These are phyloP conservation scores for Colletotrichum lentis DNA, from an alignment of 2,329 filamentous ascomycete genomes.

Conservation along the genomic window DNA sequence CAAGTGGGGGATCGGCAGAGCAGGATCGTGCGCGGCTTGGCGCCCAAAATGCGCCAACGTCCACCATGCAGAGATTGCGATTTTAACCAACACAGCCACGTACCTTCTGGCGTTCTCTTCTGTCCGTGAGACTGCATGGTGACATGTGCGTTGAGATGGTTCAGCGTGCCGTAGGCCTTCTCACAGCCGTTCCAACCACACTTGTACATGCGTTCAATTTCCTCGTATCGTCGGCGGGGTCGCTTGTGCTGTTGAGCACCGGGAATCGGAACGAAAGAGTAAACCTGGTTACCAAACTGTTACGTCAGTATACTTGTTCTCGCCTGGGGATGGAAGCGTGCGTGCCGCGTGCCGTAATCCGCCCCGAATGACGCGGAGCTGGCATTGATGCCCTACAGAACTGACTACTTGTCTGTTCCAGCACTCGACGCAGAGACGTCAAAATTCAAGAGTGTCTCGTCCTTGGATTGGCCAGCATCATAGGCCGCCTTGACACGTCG, in stretches of 20 bases:
- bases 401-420: background rate
- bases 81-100: slow-evolving; percentile 45
- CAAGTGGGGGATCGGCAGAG: background rate
- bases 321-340: background rate
- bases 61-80: background rate
- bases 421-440: too few relatives aligned
- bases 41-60: background rate
- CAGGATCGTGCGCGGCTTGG: background rate
- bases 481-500: background rate
- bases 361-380: too few relatives aligned
- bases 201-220: slow-evolving; percentile 99
- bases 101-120: slow-evolving; percentile 98
- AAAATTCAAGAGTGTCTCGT: background rate
- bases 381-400: background rate
- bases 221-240: slow-evolving; percentile 90
- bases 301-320: slow-evolving; percentile 36
- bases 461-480: background rate
- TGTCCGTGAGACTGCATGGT: slow-evolving; percentile 97
- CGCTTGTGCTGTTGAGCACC: slow-evolving; percentile 97
- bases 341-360: slow-evolving; percentile 13
- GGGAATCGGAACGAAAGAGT: slow-evolving; percentile 97
- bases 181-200: slow-evolving; percentile 98
- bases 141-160: slow-evolving; percentile 96
- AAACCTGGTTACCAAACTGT: slow-evolving; percentile 69
- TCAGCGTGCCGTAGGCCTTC: slow-evolving; percentile 97